phyloP scores from a whole-genome alignment of 2,329 filamentous ascomycete species.

The Tolypocladium sp. region DNA sequence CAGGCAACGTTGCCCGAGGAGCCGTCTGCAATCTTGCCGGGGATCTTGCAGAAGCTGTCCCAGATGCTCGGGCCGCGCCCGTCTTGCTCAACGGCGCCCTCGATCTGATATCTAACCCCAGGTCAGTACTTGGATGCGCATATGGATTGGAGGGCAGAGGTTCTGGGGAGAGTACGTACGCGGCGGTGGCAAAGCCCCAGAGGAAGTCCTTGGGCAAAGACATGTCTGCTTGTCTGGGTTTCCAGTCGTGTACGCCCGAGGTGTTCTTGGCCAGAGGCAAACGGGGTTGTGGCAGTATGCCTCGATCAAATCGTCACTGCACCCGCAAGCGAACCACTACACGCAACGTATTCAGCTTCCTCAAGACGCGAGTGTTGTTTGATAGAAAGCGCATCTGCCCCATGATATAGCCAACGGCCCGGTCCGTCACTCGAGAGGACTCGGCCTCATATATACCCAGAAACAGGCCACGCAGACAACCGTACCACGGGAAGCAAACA shows the following conservation, averaged over 20 bases:
- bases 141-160: not conserved
- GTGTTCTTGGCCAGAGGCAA: too few relatives aligned
- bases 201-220: slow-evolving; percentile 60
- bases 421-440: not conserved
- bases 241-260: not conserved
- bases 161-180: slow-evolving; percentile 12
- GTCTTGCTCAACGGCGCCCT: not conserved
- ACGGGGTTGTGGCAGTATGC: not conserved
- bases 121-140: not conserved
- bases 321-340: not conserved
- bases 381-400: not conserved
- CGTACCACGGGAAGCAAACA: too few relatives aligned
- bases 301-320: not conserved
- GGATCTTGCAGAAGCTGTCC: not conserved
- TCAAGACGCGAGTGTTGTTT: not conserved
- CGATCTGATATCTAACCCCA: not conserved
- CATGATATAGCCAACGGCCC: not conserved
- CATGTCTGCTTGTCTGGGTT: slow-evolving; percentile 26
- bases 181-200: slow-evolving; percentile 74
- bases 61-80: not conserved
- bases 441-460: not conserved
- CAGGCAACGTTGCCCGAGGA: not conserved
- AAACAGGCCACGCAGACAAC: not conserved
- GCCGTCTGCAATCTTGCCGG: not conserved
- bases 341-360: not conserved